Evolutionary conservation across 208 protist species (phyloP).

Genomic region (Dictyostelium gargantuum): DNA sequence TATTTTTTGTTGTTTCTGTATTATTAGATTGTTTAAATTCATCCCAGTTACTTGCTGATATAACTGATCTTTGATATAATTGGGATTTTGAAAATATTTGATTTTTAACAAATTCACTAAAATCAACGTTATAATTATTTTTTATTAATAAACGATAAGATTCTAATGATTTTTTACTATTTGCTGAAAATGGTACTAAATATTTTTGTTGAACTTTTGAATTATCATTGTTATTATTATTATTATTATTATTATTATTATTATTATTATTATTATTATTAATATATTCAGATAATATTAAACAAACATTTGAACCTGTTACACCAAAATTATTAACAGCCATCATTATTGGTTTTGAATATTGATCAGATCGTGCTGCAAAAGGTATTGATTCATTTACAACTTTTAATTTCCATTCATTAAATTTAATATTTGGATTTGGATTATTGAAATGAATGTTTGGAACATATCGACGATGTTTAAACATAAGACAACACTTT

Average conservation of each 20-base stretch:
- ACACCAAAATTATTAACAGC: too few relatives aligned
- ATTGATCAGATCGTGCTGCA: too few relatives aligned
- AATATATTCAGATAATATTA: too few relatives aligned
- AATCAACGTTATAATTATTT: background rate
- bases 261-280: too few relatives aligned
- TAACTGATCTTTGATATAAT: background rate
- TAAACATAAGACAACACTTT: conserved; percentile 66
- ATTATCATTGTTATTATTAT: too few relatives aligned
- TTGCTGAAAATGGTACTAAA: conserved; percentile 36
- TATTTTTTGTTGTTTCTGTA: background rate
- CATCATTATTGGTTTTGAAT: too few relatives aligned
- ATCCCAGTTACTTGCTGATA: background rate
- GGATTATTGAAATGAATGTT: conserved; percentile 63
- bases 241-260: too few relatives aligned
- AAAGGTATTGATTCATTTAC: too few relatives aligned
- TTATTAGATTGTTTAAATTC: background rate
- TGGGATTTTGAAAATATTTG: background rate
- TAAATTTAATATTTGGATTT: conserved; percentile 72
- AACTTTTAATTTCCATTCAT: too few relatives aligned
- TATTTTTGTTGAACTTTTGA: too few relatives aligned
- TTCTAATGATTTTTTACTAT: background rate
- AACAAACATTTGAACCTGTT: too few relatives aligned
- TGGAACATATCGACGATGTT: conserved; percentile 15
- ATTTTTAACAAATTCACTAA: conserved; percentile 16
- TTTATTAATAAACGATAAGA: background rate